phyloP scores from a whole-genome alignment of 2,329 filamentous ascomycete genomes.

The Trichoderma sp. region DNA sequence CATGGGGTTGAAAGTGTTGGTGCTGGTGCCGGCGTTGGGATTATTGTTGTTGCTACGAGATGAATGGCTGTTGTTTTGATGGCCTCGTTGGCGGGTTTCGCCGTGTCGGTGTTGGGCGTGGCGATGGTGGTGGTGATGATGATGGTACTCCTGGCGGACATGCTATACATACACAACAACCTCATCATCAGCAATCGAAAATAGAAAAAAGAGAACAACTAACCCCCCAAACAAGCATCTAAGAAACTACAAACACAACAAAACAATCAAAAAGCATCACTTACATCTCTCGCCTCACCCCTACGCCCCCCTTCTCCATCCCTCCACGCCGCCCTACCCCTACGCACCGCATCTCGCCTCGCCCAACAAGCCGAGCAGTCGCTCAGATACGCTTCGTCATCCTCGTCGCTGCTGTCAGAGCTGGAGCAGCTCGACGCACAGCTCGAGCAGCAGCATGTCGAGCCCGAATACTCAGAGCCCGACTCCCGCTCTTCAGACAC shows the following conservation, averaged over 20 bases:
- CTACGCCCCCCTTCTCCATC: not conserved
- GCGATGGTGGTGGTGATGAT: not conserved
- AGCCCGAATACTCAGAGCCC: conserved; percentile 11
- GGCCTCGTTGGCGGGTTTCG: not conserved
- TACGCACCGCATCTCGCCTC: not conserved
- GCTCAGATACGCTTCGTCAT: not conserved
- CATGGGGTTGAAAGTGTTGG: not conserved
- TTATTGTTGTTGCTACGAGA: not conserved
- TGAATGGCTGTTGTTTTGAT: not conserved
- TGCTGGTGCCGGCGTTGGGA: not conserved
- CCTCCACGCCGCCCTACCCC: not conserved
- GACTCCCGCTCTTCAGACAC: conserved; percentile 1
- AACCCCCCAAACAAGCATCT: not conserved
- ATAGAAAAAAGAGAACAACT: not conserved
- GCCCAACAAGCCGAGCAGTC: conserved; percentile 8
- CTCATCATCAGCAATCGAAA: not conserved
- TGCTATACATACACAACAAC: not conserved
- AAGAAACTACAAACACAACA: too few species aligned
- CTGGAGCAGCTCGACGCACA: conserved; percentile 4
- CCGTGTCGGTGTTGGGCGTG: not conserved
- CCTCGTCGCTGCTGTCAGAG: not conserved
- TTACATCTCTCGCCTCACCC: not conserved
- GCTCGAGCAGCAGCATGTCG: conserved; percentile 12
- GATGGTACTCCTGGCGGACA: not conserved
- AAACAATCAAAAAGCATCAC: not conserved